Base-by-base conservation (phyloP, 768 basidiomycete genomes). In the Pulveroboletus ravenelii region DNA sequence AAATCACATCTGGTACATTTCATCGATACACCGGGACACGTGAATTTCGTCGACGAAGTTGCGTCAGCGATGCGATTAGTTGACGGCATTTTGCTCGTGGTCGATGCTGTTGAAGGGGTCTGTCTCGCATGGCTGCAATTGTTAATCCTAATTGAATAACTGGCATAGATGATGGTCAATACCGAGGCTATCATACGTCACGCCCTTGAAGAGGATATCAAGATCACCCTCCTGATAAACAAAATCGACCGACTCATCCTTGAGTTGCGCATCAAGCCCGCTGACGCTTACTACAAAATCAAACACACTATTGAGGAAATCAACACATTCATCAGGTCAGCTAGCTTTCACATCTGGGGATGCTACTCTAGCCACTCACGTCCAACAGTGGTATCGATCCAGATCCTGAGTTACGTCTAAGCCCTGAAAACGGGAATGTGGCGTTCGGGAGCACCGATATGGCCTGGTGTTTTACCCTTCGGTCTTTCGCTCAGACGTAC, bases 251-350 rank as follows among this genome's bases (percentile, higher is more conserved):
- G 96, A 48, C 81, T 99, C 45, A 97, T 98, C 55, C 82, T 99
- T 48, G 96, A 99, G 71, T 76, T 99, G 50, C 85, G 96, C 41
- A 85, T 99, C 63, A 94, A 94, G 62, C 96, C 96, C 48, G 74
- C 85, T 37, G 96, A 99, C 62, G 96, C 96, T 0, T 99, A 91
- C 74, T 97, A 94, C 74, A 99, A 99, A 77, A 92, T 99, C 58
- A 95, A 92, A 69, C 95, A 98, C 66, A 97, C 94, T 2, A 95
- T 99, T 48, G 96, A 99, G 66, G 96, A 99, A 68, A 85, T 99
- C 46, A 99, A 99, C 68, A 89, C 86, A 1, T 87, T 94, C 68
- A 97, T 99, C 65, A 87, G 91, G 91, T 93, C 49, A 53, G 76
- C 61, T 51, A 18, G 14, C 3, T 47, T 47, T 38, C 14, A 18